A percentile compares a stretch with the other conserved stretches of the same genome.
Conservation (phyloP, 140 eudicot species). For the Senecio squalidus region DNA sequence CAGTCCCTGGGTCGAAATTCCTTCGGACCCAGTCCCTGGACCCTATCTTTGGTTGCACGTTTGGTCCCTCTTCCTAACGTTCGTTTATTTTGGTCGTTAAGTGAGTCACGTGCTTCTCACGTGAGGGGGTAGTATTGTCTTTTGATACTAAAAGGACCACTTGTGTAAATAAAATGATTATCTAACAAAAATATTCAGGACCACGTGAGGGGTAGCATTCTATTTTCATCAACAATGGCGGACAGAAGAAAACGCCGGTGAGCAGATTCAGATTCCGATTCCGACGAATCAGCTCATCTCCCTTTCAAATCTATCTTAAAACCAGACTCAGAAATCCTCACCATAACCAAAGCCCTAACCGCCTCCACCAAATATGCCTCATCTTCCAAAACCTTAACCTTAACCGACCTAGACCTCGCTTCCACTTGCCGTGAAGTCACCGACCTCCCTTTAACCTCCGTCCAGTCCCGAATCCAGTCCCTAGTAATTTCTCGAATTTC, state of each 20-base stretch:
- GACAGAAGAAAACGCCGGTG: constrained; percentile 63
- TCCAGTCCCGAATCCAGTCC: constrained; percentile 62
- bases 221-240: constrained; percentile 40
- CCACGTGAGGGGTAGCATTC: too few species aligned
- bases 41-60: too few species aligned
- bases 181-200: too few species aligned
- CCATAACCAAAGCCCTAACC: constrained; percentile 50
- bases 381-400: constrained; percentile 59
- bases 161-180: too few species aligned
- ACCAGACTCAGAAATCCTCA: constrained; percentile 63
- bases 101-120: too few species aligned
- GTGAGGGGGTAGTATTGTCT: too few species aligned
- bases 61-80: too few species aligned
- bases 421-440: constrained; percentile 82
- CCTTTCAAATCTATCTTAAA: constrained; percentile 65
- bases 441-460: constrained; percentile 79
- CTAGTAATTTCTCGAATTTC: constrained; percentile 41
- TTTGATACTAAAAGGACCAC: too few species aligned
- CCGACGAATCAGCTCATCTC: constrained; percentile 11
- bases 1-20: too few species aligned
- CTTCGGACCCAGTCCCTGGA: too few species aligned
- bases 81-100: too few species aligned
- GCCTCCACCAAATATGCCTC: constrained; percentile 37
- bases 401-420: constrained; percentile 58
- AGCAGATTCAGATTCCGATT: constrained; percentile 34